These are phyloP conservation scores for Ramaria rubella DNA, from an alignment of 768 basidiomycete species.

Conservation along the genomic window DNA sequence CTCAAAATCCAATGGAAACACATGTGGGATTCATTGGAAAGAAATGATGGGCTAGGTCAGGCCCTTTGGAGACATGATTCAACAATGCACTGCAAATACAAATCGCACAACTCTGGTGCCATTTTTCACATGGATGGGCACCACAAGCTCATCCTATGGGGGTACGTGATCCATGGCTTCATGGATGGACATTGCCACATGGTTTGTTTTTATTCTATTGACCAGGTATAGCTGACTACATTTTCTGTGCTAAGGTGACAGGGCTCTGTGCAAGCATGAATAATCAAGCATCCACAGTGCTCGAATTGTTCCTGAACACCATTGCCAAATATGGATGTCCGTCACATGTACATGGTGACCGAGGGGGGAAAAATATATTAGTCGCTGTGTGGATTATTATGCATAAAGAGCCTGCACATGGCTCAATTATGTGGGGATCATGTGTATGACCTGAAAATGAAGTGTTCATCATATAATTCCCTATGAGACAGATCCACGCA, in stretches of 20 bases:
- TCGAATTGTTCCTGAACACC: slow-evolving; percentile 25
- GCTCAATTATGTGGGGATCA: too few species aligned
- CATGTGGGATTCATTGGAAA: slow-evolving; percentile 21
- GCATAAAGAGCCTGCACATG: too few species aligned
- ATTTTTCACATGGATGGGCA: slow-evolving; percentile 6
- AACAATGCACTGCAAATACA: neutral
- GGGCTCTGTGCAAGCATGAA: slow-evolving; percentile 32
- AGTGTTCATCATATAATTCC: too few species aligned
- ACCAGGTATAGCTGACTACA: neutral
- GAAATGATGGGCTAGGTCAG: slow-evolving; percentile 27
- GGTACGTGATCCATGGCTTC: slow-evolving; percentile 8
- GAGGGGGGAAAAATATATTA: slow-evolving; percentile 35
- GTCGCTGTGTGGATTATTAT: too few species aligned
- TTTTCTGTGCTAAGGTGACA: slow-evolving; percentile 15
- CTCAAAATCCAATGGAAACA: slow-evolving; percentile 21
- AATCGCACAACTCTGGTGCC: neutral
- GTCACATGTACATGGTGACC: slow-evolving; percentile 29
- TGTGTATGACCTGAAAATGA: too few species aligned
- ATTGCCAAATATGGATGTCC: too few species aligned
- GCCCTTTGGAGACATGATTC: slow-evolving; percentile 15
- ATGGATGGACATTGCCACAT: slow-evolving; percentile 11
- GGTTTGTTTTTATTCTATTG: neutral
- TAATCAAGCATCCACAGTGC: slow-evolving; percentile 33
- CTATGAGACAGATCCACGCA: slow-evolving; percentile 13
- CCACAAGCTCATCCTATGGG: slow-evolving; percentile 12